phyloP scores from a whole-genome alignment of 2,329 filamentous ascomycete species.

The Beauveria sp. region DNA sequence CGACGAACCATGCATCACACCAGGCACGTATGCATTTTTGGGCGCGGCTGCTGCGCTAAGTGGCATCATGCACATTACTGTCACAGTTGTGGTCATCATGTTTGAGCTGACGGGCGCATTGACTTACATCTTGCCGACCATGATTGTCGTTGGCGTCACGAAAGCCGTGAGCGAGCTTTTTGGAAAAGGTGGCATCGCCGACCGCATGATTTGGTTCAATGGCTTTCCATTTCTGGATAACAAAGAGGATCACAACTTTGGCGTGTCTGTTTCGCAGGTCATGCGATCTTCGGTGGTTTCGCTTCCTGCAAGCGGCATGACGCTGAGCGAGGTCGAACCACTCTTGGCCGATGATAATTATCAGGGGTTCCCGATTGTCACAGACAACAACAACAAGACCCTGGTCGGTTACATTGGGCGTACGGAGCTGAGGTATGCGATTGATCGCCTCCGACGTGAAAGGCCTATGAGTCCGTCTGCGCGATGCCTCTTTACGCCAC shows the following conservation, averaged over 20 bases:
- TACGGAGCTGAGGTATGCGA: conserved; percentile 84
- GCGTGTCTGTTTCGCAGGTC: conserved; percentile 81
- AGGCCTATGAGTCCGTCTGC: conserved; percentile 59
- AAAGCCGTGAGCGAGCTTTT: conserved; percentile 88
- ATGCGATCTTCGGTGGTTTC: conserved; percentile 75
- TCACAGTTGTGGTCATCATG: conserved; percentile 98
- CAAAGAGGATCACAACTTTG: conserved; percentile 96
- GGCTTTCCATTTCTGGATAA: conserved; percentile 95
- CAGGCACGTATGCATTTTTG: conserved; percentile 92
- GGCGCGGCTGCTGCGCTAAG: conserved; percentile 86
- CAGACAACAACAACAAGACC: conserved; percentile 60
- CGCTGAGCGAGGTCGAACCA: conserved; percentile 67
- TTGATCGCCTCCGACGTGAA: conserved; percentile 69
- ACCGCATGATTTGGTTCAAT: conserved; percentile 98
- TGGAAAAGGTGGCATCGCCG: conserved; percentile 93
- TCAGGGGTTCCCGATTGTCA: conserved; percentile 88
- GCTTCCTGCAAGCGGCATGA: conserved; percentile 66
- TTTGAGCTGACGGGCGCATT: conserved; percentile 96
- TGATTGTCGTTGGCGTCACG: conserved; percentile 97
- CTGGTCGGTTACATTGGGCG: conserved; percentile 88
- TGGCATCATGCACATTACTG: conserved; percentile 96
- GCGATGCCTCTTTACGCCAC: conserved; percentile 64
- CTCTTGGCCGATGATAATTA: conserved; percentile 72
- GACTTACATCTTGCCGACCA: conserved; percentile 94
- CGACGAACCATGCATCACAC: conserved; percentile 92